Conservation (phyloP, 257 asterid genomes). For the Petrea volubilis region DNA sequence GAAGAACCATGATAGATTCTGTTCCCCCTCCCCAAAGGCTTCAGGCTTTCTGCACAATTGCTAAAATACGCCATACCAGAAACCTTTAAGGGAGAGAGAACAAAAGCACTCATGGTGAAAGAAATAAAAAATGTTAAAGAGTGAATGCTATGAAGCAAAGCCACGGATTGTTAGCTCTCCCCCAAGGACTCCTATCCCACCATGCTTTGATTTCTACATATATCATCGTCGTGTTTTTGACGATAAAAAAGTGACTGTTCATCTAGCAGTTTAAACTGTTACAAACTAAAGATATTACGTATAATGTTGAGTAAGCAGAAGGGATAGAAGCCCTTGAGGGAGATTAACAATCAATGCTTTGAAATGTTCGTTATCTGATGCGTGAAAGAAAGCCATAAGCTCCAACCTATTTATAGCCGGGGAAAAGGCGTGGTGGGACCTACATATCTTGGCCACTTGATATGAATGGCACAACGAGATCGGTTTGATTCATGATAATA, state of each 20-base stretch:
- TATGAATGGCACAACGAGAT: slow-evolving; percentile 40
- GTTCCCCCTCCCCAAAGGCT: slow-evolving; percentile 38
- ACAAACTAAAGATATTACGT: no score
- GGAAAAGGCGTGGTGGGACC: slow-evolving; percentile 36
- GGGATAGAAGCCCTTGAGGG: slow-evolving; percentile 75
- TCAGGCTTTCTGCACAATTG: slow-evolving; percentile 23
- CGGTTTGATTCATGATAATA: slow-evolving; percentile 43
- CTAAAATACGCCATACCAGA: slow-evolving; percentile 36
- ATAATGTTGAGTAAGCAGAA: neutral
- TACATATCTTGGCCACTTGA: slow-evolving; percentile 33
- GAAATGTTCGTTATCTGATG: slow-evolving; percentile 10
- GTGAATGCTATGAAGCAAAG: slow-evolving; percentile 22
- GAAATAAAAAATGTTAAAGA: neutral
- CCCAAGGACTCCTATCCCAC: slow-evolving; percentile 42
- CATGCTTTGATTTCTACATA: slow-evolving; percentile 14
- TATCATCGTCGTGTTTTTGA: no score
- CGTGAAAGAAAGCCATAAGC: slow-evolving; percentile 10
- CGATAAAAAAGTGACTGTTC: no score
- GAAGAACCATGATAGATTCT: slow-evolving; percentile 36
- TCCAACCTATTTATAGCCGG: slow-evolving; percentile 45
- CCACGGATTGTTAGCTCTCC: slow-evolving; percentile 46
- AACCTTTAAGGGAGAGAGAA: slow-evolving; percentile 66
- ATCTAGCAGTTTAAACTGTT: no score
- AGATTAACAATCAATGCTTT: slow-evolving; percentile 57
- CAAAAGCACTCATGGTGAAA: slow-evolving; percentile 45